These are phyloP conservation scores for Parasitella parasitica DNA, from an alignment of 371 early-diverging fungal species.

Conservation along the genomic window DNA sequence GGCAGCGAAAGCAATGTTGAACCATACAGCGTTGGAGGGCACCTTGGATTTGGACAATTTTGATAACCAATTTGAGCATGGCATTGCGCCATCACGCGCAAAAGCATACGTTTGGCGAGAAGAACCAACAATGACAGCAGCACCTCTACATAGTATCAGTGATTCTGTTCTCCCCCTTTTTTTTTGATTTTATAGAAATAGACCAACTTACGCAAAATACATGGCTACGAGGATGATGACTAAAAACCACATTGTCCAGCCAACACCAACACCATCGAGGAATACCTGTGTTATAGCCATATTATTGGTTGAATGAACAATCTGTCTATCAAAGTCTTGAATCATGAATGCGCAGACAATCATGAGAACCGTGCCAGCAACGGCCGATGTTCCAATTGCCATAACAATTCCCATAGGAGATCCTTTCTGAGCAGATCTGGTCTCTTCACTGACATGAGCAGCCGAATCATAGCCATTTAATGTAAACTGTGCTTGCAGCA, in stretches of 20 bases:
- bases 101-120: conserved; percentile 68
- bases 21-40: conserved; percentile 54
- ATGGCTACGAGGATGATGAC: conserved; percentile 56
- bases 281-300: conserved; percentile 50
- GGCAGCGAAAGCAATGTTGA: conserved; percentile 44
- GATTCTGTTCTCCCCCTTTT: too few species aligned
- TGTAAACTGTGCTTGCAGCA: conserved; percentile 48
- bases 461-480: conserved; percentile 66
- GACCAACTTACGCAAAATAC: conserved; percentile 41
- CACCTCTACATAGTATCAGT: too few species aligned
- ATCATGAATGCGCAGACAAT: conserved; percentile 59
- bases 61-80: conserved; percentile 37
- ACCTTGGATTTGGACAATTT: conserved; percentile 32
- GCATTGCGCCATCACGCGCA: conserved; percentile 62
- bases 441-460: conserved; percentile 72
- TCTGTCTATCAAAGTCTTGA: conserved; percentile 52
- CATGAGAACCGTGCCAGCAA: conserved; percentile 58
- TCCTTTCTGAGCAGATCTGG: conserved; percentile 50
- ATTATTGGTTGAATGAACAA: conserved; percentile 43
- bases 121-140: conserved; percentile 50
- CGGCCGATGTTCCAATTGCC: conserved; percentile 42
- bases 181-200: too few species aligned
- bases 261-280: conserved; percentile 44
- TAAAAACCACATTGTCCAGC: conserved; percentile 43
- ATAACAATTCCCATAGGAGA: conserved; percentile 58